phyloP scores from a whole-genome alignment of 129 eudicot species.

The Helichrysum umbraculigerum region DNA sequence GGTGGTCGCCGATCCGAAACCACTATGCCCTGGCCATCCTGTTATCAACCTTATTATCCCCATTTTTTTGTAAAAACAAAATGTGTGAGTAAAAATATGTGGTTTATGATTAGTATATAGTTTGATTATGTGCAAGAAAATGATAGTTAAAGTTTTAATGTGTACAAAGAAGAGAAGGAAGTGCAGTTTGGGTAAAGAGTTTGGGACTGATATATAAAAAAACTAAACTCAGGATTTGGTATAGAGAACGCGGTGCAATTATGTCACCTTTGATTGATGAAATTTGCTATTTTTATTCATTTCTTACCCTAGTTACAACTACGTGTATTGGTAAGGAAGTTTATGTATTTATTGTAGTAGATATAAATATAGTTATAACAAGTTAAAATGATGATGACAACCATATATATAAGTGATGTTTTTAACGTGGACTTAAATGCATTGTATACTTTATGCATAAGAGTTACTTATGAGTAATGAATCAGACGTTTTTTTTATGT shows the following conservation, averaged over 20 bases:
- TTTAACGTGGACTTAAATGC: too few relatives aligned
- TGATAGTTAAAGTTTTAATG: background rate
- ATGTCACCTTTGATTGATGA: background rate
- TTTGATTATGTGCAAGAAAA: background rate
- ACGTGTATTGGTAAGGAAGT: background rate
- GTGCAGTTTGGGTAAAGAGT: background rate
- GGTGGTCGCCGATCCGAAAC: slow-evolving; percentile 89
- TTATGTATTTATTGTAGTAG: background rate
- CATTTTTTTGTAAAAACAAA: slow-evolving; percentile 25
- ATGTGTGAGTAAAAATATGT: background rate
- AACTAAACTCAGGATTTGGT: background rate
- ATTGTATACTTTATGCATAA: too few relatives aligned
- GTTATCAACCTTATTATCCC: slow-evolving; percentile 64
- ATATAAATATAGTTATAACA: background rate
- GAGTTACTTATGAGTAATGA: too few relatives aligned
- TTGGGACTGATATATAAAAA: background rate
- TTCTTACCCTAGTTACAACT: background rate
- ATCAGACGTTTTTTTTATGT: too few relatives aligned
- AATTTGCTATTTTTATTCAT: background rate
- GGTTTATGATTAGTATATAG: too few relatives aligned
- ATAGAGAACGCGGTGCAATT: slow-evolving; percentile 18
- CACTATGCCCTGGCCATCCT: slow-evolving; percentile 78
- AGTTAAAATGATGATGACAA: background rate
- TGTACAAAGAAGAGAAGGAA: background rate
- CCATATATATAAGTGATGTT: background rate